Evolutionary conservation across 179 eudicot genomes (phyloP).

Genomic region (Actinidia chinensis): DNA sequence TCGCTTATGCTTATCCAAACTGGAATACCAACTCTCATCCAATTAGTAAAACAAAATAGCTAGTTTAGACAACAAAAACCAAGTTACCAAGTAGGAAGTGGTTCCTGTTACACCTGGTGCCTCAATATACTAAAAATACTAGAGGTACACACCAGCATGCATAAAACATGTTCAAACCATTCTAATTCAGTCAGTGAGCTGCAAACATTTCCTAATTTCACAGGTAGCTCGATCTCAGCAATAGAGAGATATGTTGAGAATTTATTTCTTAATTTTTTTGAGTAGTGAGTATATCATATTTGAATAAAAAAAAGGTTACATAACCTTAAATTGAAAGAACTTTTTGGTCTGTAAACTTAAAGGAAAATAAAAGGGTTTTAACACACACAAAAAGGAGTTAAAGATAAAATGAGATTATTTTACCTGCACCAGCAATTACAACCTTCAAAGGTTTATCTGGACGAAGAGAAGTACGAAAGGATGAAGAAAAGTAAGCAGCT

Average conservation of each 20-base stretch:
- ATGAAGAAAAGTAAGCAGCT: slow-evolving; percentile 85
- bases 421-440: slow-evolving; percentile 96
- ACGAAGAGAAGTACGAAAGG: slow-evolving; percentile 65
- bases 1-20: neutral
- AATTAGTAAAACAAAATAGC: neutral
- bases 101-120: neutral
- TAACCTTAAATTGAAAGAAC: neutral
- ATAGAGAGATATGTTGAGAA: neutral
- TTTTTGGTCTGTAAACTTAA: neutral
- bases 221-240: neutral
- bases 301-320: neutral
- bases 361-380: neutral
- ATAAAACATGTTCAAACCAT: slow-evolving; percentile 1
- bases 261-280: neutral
- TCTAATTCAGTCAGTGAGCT: neutral
- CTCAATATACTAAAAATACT: neutral
- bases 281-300: neutral
- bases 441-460: slow-evolving; percentile 76
- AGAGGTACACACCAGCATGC: neutral
- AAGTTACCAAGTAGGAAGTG: neutral
- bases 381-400: neutral
- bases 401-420: slow-evolving; percentile 8
- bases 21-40: neutral
- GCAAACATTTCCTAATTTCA: neutral
- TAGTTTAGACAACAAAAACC: neutral